Conservation (phyloP, 805 yeast genomes). For the Suhomyces sp. region DNA sequence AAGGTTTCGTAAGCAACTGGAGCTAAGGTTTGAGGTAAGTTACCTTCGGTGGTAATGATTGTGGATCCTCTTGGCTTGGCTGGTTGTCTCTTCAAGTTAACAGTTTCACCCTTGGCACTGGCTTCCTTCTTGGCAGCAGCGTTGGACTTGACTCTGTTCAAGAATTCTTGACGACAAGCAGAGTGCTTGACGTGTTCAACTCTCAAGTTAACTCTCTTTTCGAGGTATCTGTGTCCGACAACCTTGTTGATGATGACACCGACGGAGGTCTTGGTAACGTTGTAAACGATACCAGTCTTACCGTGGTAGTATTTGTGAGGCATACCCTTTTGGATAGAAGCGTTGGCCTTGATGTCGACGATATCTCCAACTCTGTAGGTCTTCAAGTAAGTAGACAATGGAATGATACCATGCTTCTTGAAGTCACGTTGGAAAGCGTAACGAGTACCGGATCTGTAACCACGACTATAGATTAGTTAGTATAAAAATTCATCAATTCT, state of each 20-base stretch:
- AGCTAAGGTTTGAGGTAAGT: slow-evolving; percentile 94
- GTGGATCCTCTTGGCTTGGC: slow-evolving; percentile 95
- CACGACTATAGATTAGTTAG: slow-evolving; percentile 53
- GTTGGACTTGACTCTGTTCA: slow-evolving; percentile 96
- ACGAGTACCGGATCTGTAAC: slow-evolving; percentile 99
- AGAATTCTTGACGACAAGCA: slow-evolving; percentile 98
- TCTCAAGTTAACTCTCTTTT: slow-evolving; percentile 98
- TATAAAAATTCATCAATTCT: no score
- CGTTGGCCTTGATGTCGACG: slow-evolving; percentile 99
- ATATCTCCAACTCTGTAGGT: slow-evolving; percentile 98
- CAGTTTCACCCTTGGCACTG: slow-evolving; percentile 88
- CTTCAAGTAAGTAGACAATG: slow-evolving; percentile 96
- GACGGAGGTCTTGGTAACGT: slow-evolving; percentile 97
- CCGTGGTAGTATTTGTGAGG: slow-evolving; percentile 99
- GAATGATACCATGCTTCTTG: slow-evolving; percentile 93
- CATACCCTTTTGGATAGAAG: slow-evolving; percentile 99
- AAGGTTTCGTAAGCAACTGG: slow-evolving; percentile 99
- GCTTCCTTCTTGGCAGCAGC: slow-evolving; percentile 94
- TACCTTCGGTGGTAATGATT: slow-evolving; percentile 76
- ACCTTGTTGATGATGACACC: slow-evolving; percentile 98
- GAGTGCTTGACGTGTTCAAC: slow-evolving; percentile 99
- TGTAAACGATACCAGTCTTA: slow-evolving; percentile 98
- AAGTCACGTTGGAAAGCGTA: slow-evolving; percentile 99
- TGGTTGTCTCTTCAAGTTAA: slow-evolving; percentile 96
- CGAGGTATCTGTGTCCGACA: slow-evolving; percentile 98